Conservation (phyloP, 2,329 filamentous ascomycete species). For the Tolypocladium guangdongense region DNA sequence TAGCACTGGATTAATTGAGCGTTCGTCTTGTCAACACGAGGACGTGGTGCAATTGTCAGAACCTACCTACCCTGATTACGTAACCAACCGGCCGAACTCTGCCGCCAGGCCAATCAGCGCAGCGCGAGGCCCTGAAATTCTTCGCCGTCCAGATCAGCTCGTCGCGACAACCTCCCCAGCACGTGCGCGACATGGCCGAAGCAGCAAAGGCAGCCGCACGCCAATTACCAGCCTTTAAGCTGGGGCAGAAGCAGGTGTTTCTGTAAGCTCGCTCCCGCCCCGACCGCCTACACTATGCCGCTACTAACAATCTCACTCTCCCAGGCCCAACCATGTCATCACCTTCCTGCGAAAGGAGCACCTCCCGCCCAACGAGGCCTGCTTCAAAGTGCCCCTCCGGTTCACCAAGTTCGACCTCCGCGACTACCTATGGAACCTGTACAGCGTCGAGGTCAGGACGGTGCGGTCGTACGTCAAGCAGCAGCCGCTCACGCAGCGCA, state of each 20-base stretch:
- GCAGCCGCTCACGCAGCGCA: constrained; percentile 42
- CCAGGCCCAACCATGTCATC: constrained; percentile 71
- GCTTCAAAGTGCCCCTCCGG: constrained; percentile 80
- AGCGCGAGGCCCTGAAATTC: constrained; percentile 1
- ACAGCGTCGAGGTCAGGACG: constrained; percentile 60
- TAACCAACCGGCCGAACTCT: not conserved
- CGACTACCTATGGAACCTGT: constrained; percentile 85
- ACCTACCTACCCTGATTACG: constrained; percentile 3
- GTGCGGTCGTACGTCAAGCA: constrained; percentile 72
- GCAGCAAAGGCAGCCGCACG: constrained; percentile 26
- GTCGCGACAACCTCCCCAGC: constrained; percentile 11
- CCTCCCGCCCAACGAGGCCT: constrained; percentile 69
- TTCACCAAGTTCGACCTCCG: constrained; percentile 96
- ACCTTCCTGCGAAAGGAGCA: constrained; percentile 63
- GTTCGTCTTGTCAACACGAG: too few species aligned
- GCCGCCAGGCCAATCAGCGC: not conserved
- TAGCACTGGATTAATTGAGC: too few species aligned
- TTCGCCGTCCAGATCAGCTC: not conserved
- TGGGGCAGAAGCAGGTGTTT: constrained; percentile 44
- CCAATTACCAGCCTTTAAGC: constrained; percentile 30
- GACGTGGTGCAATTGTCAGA: too few species aligned
- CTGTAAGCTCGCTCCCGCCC: constrained; percentile 29
- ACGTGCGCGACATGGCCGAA: constrained; percentile 25
- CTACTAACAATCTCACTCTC: not conserved
- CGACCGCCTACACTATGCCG: not conserved